Evolutionary conservation across 129 eudicot genomes (phyloP).

Genomic region (Flaveria sonorensis): DNA sequence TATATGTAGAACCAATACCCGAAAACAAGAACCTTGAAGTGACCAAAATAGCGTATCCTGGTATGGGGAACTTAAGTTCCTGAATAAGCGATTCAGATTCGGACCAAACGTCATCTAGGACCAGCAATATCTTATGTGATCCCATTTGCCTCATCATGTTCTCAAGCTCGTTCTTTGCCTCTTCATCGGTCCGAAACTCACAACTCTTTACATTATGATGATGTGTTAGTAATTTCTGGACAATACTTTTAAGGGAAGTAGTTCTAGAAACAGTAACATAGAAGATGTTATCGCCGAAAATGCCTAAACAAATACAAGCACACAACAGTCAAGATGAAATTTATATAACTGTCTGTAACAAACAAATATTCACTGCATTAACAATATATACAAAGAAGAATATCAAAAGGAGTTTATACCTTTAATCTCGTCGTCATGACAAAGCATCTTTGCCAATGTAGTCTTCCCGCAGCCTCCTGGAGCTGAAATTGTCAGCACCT

Average conservation of each 20-base stretch:
- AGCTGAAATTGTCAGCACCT: conserved; percentile 42
- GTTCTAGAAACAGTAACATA: conserved; percentile 49
- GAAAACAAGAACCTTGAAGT: conserved; percentile 50
- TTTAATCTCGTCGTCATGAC: conserved; percentile 43
- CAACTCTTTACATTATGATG: conserved; percentile 1
- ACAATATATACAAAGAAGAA: background rate
- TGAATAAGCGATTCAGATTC: conserved; percentile 39
- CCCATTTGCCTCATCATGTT: conserved; percentile 21
- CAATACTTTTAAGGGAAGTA: conserved; percentile 32
- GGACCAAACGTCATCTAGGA: conserved; percentile 56
- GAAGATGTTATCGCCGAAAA: conserved; percentile 43
- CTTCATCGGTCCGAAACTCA: conserved; percentile 43
- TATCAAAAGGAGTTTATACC: conserved; percentile 7
- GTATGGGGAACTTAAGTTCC: conserved; percentile 31
- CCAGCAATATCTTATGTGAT: conserved; percentile 38
- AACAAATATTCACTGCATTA: no score
- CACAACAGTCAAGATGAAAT: background rate
- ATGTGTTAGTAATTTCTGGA: conserved; percentile 35
- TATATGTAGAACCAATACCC: conserved; percentile 34
- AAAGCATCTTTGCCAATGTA: conserved; percentile 49
- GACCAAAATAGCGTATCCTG: conserved; percentile 43
- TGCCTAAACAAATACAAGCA: conserved; percentile 28
- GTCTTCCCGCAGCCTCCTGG: conserved; percentile 55
- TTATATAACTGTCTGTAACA: no score
- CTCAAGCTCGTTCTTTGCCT: conserved; percentile 44